phyloP scores from a whole-genome alignment of 495 filamentous ascomycete genomes.

The Venustampulla echinocandica region DNA sequence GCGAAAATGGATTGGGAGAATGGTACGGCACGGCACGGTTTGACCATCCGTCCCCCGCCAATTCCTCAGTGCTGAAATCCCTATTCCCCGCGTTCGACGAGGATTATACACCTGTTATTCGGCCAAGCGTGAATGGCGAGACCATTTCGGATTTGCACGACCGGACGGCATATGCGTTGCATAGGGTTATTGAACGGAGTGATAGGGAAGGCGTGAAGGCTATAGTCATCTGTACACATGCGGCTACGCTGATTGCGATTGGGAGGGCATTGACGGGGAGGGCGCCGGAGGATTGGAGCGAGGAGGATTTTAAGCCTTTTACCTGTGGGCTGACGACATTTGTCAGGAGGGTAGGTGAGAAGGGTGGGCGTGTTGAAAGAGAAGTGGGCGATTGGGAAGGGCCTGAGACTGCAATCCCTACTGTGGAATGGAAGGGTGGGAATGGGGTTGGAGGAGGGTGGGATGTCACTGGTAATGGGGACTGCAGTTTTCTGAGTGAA shows the following conservation, averaged over 20 bases:
- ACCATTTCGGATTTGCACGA: conserved; percentile 69
- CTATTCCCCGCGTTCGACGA: conserved; percentile 56
- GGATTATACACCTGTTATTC: conserved; percentile 48
- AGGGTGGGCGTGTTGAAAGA: conserved; percentile 18
- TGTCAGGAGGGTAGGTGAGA: conserved; percentile 22
- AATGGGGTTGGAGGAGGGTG: conserved; percentile 74
- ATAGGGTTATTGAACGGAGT: conserved; percentile 58
- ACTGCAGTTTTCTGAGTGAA: conserved; percentile 66
- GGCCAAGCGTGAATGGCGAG: conserved; percentile 66
- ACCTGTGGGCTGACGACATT: conserved; percentile 69
- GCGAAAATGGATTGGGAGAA: conserved; percentile 77
- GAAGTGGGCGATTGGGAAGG: conserved; percentile 25
- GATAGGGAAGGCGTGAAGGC: conserved; percentile 56
- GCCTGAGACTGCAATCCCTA: conserved; percentile 33
- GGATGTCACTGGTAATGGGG: conserved; percentile 69
- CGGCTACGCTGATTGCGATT: conserved; percentile 76
- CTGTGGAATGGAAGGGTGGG: conserved; percentile 48
- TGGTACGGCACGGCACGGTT: conserved; percentile 82
- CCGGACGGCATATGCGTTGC: conserved; percentile 62
- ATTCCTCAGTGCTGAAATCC: conserved; percentile 42
- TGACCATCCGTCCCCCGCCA: conserved; percentile 71
- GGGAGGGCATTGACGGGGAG: conserved; percentile 69
- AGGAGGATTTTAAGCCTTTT: conserved; percentile 78
- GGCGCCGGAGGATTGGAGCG: conserved; percentile 58
- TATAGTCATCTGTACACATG: conserved; percentile 82